Conservation (phyloP, 176 grass and related monocot genomes). For the maize (Zea mays) region Zm-B73-REFERENCE-NAM-5.0 NC_050104.1:159305501-159306000, state of each 20-base stretch:
- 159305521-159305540: background rate
- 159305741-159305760: background rate
- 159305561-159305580: no score
- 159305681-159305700: background rate
- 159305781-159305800: background rate
- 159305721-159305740: constrained; percentile 6
- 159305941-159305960: constrained; percentile 23
- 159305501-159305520: background rate
- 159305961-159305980: constrained; percentile 18
- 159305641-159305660: no score
- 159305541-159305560: background rate
- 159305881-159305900: background rate
- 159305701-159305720: background rate
- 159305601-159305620: no score
- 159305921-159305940: constrained; percentile 8
- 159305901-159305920: constrained; percentile 13
- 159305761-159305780: background rate
- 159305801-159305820: background rate
- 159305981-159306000: constrained; percentile 11
- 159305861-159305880: constrained; percentile 19
- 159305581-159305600: no score
- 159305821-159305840: background rate
- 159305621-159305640: no score
- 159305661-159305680: background rate
- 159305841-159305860: constrained; percentile 26